Evolutionary conservation across 257 asterid genomes (phyloP), one percentile per base, ranked within the genome.

Genomic region (Gentiana straminea): DNA sequence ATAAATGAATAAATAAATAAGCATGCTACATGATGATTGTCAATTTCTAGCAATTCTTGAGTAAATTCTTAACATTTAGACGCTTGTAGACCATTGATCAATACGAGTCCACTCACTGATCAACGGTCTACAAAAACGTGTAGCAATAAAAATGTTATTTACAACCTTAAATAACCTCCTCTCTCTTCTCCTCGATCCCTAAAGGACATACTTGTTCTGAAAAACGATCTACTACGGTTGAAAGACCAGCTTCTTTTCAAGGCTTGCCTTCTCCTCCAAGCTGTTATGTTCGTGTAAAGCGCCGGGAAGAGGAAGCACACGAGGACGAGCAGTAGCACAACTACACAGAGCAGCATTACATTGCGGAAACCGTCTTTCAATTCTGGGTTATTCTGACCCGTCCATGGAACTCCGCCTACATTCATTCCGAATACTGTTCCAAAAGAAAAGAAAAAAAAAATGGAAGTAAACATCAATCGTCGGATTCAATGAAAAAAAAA

Each of bases 401-500:
- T 85, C 98, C 98, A 92, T 0, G 98, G 95, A 51, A 92, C 98
- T 33, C 98, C 97, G 56, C 98, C 97, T 46, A 92, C 98, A 15
- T 92, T 92, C 98, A 92, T 92, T 61, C 97, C 97, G 24, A 92
- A 92, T 54, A 85, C 98, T 88, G 77, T 62, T 3, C 10, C 8
- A 24, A 24, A 60, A 41, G 36, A n/a, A 61, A 2, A 24, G 24
- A 24, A 24, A 24, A 0, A 24, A 24, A 24, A 24, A 24, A 15
- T 24, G 24, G 24, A 24, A 24, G 24, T 24, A 24, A 24, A 24
- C 24, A 24, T 24, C 24, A 24, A 15, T 15, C 24, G 24, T 15
- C 24, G 24, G 24, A 15, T 15, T 15, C 24, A 15, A 15, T 15
- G 24, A 15, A 15, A 15, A 15, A 15, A 15, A 15, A 15, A 15